Base-by-base conservation (phyloP, 176 grass and related monocot species). In the Ananas comosus region DNA sequence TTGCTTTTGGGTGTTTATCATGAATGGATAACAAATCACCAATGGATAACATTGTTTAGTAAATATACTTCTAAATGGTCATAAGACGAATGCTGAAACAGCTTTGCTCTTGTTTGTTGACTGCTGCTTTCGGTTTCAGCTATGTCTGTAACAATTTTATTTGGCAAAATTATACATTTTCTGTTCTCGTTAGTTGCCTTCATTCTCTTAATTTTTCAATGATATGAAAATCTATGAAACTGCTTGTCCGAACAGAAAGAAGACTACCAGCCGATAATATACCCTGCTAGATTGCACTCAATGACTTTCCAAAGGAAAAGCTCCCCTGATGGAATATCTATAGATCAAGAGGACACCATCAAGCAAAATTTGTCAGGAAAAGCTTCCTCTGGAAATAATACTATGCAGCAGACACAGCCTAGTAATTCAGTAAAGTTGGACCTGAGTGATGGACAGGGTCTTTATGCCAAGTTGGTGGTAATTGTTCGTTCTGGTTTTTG, bases 401-500 rank as follows among this genome's bases (percentile, higher is more conserved):
- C 66, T 78, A 51, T 29, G 63, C 78, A 84, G 76, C 80, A 76
- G 61, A 59, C 76, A 70, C 65, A 82, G 58, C 73, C 6, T 12
- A 78, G 68, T 76, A 81, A 64, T 73, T 91, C 89, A 70, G 89
- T 82, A 27, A 91, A 90, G 73, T 79, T 99, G 70, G 74, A 91
- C 25, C 83, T 99, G 16, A 88, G 82, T 52, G 84, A 93, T 83
- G 94, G 94, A 67, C 77, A 78, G 19, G 78, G 50, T 58, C 78
- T 93, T 64, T 85, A 88, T 67, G 79, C 94, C 51, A 99, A 93
- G 78, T 85, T 99, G 72, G 94, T 88, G 89, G 94, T 99, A 93
- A 83, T 82, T 82, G 42, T 70, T 53, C 53, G 29, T 71, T 75
- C 63, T 22, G 49, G 16, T n/a, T 50, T 74, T n/a, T 63, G 22